Conservation (phyloP, 768 basidiomycete species). For the Chalciporus pseudorubinellus region DNA sequence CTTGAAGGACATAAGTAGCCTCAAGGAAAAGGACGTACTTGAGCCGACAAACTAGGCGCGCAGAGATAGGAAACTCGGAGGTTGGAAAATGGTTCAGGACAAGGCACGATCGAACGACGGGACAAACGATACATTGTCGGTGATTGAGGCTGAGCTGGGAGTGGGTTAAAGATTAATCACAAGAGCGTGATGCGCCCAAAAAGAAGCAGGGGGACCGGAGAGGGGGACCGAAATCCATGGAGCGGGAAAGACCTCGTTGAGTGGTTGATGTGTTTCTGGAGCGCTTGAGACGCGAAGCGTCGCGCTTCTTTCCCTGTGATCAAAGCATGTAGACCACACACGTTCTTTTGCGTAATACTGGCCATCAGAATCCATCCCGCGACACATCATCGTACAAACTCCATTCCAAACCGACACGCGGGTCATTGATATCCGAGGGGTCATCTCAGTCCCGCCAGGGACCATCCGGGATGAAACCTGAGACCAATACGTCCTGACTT, state of each 20-base stretch:
- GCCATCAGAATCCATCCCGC: neutral
- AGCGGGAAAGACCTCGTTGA: neutral
- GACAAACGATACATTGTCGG: slow-evolving; percentile 1
- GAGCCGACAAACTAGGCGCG: neutral
- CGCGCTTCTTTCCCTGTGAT: neutral
- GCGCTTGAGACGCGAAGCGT: neutral
- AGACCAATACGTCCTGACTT: slow-evolving; percentile 13
- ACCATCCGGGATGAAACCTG: slow-evolving; percentile 18
- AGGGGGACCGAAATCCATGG: neutral
- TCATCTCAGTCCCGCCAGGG: slow-evolving; percentile 3
- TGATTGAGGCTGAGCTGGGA: slow-evolving; percentile 15
- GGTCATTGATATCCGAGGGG: slow-evolving; percentile 19
- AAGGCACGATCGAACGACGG: slow-evolving; percentile 13
- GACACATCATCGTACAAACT: neutral
- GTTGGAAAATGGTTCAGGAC: slow-evolving; percentile 6
- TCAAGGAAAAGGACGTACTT: neutral
- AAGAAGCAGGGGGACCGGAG: neutral
- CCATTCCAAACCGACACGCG: neutral
- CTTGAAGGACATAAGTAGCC: neutral
- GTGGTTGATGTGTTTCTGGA: too few relatives aligned
- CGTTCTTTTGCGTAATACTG: slow-evolving; percentile 1
- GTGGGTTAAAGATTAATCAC: slow-evolving; percentile 5
- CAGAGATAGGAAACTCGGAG: neutral
- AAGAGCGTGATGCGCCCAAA: slow-evolving; percentile 19
- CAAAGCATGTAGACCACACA: neutral